phyloP scores from a whole-genome alignment of 352 stramenopile species.

The Phytophthora pini region DNA sequence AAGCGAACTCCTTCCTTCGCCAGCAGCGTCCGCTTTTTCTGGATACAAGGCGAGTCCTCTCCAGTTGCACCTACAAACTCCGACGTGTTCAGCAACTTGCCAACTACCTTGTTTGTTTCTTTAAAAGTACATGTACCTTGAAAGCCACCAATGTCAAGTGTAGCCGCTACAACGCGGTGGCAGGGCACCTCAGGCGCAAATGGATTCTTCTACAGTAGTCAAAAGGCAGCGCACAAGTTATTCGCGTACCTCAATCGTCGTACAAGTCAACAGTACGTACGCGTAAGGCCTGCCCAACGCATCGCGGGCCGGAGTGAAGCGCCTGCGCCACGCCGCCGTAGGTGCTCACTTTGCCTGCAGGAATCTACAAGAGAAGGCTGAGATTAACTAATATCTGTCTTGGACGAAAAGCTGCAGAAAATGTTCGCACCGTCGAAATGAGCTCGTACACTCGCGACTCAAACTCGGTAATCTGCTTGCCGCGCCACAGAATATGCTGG shows the following conservation, averaged over 20 bases:
- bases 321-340: slow-evolving; percentile 73
- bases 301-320: slow-evolving; percentile 68
- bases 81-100: background rate
- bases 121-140: slow-evolving; percentile 53
- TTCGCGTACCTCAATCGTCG: too few relatives aligned
- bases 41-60: slow-evolving; percentile 63
- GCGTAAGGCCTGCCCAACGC: slow-evolving; percentile 81
- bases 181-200: slow-evolving; percentile 83
- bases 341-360: slow-evolving; percentile 78
- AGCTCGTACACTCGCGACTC: slow-evolving; percentile 84
- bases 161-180: slow-evolving; percentile 76
- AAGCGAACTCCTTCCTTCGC: slow-evolving; percentile 72
- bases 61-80: slow-evolving; percentile 53
- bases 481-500: slow-evolving; percentile 72
- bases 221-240: background rate
- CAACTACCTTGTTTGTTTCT: background rate
- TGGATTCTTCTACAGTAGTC: slow-evolving; percentile 68
- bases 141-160: slow-evolving; percentile 78
- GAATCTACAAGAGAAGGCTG: slow-evolving; percentile 52
- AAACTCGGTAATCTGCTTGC: slow-evolving; percentile 75
- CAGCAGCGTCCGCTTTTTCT: slow-evolving; percentile 73
- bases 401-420: background rate
- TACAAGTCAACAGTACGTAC: slow-evolving; percentile 33
- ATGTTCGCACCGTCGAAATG: slow-evolving; percentile 62
- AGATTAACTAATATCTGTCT: background rate